These are phyloP conservation scores for Ceratocystis eucalypticola DNA, from an alignment of 2,329 filamentous ascomycete species.

Conservation along the genomic window DNA sequence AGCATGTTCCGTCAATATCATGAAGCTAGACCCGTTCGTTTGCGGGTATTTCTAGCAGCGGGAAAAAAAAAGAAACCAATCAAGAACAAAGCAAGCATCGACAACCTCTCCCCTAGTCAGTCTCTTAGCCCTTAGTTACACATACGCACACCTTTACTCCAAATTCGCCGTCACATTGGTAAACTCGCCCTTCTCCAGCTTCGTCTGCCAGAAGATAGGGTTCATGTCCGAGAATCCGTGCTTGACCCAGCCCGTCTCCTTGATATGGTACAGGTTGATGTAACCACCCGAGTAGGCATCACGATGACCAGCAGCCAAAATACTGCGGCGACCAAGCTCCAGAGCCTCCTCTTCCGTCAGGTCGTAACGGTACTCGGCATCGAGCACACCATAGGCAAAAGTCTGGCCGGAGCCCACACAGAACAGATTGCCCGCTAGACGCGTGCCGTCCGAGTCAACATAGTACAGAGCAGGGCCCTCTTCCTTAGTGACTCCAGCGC, in stretches of 20 bases:
- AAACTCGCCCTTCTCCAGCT: constrained; percentile 97
- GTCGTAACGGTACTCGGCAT: constrained; percentile 89
- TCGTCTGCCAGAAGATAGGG: constrained; percentile 99
- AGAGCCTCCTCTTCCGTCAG: constrained; percentile 76
- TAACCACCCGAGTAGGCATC: constrained; percentile 98
- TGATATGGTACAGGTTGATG: constrained; percentile 98
- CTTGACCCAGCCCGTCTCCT: constrained; percentile 98
- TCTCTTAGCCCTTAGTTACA: neutral
- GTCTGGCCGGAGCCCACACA: constrained; percentile 97
- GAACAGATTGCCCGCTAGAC: constrained; percentile 87
- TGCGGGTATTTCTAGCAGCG: constrained; percentile 12
- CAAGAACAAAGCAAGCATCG: constrained; percentile 9
- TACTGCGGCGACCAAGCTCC: constrained; percentile 80
- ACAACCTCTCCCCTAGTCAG: neutral
- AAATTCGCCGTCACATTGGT: constrained; percentile 78
- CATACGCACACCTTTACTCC: constrained; percentile 30
- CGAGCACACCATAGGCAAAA: constrained; percentile 94
- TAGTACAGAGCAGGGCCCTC: constrained; percentile 98
- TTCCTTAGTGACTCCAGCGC: constrained; percentile 85
- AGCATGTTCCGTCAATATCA: constrained; percentile 16
- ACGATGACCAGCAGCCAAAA: constrained; percentile 87
- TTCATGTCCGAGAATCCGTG: constrained; percentile 97
- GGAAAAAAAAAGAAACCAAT: constrained; percentile 7
- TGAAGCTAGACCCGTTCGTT: constrained; percentile 15
- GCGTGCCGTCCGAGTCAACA: constrained; percentile 91